These are phyloP conservation scores for Hebeloma cylindrosporum DNA, from an alignment of 768 basidiomycete genomes.

Conservation along the genomic window DNA sequence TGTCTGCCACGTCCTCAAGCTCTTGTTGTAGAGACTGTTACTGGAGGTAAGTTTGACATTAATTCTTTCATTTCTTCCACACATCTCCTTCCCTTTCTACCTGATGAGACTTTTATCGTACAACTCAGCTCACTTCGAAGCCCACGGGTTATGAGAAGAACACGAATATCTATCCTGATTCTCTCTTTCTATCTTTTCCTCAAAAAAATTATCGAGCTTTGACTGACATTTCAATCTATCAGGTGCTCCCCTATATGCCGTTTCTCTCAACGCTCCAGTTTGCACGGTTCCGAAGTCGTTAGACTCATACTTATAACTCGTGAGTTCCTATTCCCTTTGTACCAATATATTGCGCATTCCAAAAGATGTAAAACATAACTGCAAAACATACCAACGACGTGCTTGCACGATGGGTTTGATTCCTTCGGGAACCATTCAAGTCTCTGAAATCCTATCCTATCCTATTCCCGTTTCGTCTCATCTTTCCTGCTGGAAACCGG, in stretches of 20 bases:
- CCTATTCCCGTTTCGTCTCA: not conserved
- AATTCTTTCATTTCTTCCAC: not conserved
- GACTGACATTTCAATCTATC: too few species aligned
- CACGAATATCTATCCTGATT: slow-evolving; percentile 44
- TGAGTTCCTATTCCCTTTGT: slow-evolving; percentile 25
- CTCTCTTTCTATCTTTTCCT: slow-evolving; percentile 5
- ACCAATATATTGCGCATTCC: slow-evolving; percentile 8
- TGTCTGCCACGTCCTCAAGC: slow-evolving; percentile 2
- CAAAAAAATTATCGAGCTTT: too few species aligned
- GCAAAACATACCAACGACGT: slow-evolving; percentile 46
- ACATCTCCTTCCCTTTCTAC: not conserved
- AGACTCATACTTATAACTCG: slow-evolving; percentile 10
- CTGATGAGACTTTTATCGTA: slow-evolving; percentile 28
- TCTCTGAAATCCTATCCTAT: slow-evolving; percentile 50
- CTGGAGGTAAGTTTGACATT: slow-evolving; percentile 11
- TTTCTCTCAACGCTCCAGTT: too few species aligned
- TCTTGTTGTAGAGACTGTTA: not conserved
- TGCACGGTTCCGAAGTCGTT: not conserved
- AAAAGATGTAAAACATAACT: slow-evolving; percentile 42
- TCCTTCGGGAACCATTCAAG: slow-evolving; percentile 83
- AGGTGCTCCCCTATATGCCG: too few species aligned
- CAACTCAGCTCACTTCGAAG: slow-evolving; percentile 72
- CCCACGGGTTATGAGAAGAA: slow-evolving; percentile 55
- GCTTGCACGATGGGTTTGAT: slow-evolving; percentile 57
- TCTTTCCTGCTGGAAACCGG: not conserved